These are phyloP conservation scores for Magnaporthiopsis rhizophila DNA, from an alignment of 2,329 filamentous ascomycete genomes.

Conservation along the genomic window DNA sequence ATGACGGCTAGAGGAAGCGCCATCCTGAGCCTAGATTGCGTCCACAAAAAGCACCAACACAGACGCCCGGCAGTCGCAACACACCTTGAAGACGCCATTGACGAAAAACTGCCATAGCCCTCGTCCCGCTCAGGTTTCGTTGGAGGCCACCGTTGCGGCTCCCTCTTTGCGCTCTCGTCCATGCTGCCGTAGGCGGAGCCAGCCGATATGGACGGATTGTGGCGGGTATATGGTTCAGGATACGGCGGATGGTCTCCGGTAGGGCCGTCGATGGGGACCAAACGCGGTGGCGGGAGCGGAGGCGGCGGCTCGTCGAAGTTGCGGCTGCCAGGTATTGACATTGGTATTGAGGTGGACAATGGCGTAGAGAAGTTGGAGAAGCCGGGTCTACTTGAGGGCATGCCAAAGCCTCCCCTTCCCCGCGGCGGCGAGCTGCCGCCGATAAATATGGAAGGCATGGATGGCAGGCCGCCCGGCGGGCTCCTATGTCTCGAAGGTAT, in stretches of 20 bases:
- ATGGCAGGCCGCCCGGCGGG: conserved; percentile 9
- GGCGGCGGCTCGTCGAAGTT: conserved; percentile 27
- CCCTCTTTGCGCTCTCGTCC: conserved; percentile 3
- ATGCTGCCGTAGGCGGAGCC: conserved; percentile 6
- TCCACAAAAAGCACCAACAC: background rate
- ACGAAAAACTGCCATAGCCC: conserved; percentile 29
- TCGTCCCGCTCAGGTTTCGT: conserved; percentile 13
- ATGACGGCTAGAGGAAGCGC: background rate
- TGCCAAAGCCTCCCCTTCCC: conserved; percentile 9
- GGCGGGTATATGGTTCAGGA: conserved; percentile 13
- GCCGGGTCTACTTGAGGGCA: conserved; percentile 7
- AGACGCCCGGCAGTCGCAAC: conserved; percentile 4
- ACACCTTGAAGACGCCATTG: conserved; percentile 24
- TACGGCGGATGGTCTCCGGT: conserved; percentile 11
- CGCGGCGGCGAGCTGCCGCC: conserved; percentile 11
- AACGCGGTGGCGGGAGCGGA: conserved; percentile 27
- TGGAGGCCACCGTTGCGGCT: conserved; percentile 7
- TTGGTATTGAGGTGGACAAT: conserved; percentile 23
- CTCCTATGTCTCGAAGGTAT: conserved; percentile 11
- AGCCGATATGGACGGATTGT: conserved; percentile 4
- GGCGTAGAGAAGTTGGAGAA: conserved; percentile 20
- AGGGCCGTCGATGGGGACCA: conserved; percentile 20
- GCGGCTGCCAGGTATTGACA: conserved; percentile 27
- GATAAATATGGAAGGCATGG: conserved; percentile 17
- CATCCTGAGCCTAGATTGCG: conserved; percentile 13